Evolutionary conservation across 2,329 filamentous ascomycete genomes (phyloP).

Genomic region (Lecanosticta acicola): DNA sequence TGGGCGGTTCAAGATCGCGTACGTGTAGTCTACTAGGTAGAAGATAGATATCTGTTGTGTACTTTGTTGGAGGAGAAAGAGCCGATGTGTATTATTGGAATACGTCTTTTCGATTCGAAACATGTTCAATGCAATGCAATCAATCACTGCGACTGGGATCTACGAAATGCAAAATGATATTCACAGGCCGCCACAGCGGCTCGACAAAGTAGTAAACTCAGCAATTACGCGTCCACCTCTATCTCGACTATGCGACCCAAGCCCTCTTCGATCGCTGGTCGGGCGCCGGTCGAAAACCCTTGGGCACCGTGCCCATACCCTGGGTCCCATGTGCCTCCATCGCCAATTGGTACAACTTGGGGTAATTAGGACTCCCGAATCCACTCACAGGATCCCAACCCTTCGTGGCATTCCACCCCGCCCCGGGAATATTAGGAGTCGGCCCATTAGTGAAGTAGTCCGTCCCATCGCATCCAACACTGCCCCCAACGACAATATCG

Average conservation of each 20-base stretch:
- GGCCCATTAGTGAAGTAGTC: slow-evolving; percentile 20
- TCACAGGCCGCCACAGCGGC: too few species aligned
- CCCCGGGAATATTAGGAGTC: slow-evolving; percentile 17
- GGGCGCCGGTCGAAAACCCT: too few species aligned
- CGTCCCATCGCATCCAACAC: slow-evolving; percentile 36
- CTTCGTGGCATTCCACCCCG: slow-evolving; percentile 25
- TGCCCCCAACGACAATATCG: slow-evolving; percentile 41
- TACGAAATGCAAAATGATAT: too few species aligned
- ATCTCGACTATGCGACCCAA: not conserved
- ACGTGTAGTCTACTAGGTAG: too few species aligned
- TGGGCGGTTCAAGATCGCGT: not conserved
- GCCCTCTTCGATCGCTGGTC: not conserved
- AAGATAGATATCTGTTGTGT: too few species aligned
- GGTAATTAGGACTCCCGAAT: slow-evolving; percentile 29
- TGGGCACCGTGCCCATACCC: not conserved
- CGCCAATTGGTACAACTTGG: slow-evolving; percentile 14
- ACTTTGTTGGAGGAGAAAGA: too few species aligned
- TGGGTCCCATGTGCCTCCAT: slow-evolving; percentile 1
- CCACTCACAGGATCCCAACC: slow-evolving; percentile 34
- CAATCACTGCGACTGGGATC: too few species aligned
- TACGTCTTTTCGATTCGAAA: too few species aligned
- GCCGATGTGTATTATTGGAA: too few species aligned
- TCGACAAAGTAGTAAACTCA: too few species aligned
- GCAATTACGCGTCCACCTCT: not conserved
- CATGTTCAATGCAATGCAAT: too few species aligned